phyloP scores from a whole-genome alignment of 495 filamentous ascomycete genomes.

The Penicillium atrosanguineum region DNA sequence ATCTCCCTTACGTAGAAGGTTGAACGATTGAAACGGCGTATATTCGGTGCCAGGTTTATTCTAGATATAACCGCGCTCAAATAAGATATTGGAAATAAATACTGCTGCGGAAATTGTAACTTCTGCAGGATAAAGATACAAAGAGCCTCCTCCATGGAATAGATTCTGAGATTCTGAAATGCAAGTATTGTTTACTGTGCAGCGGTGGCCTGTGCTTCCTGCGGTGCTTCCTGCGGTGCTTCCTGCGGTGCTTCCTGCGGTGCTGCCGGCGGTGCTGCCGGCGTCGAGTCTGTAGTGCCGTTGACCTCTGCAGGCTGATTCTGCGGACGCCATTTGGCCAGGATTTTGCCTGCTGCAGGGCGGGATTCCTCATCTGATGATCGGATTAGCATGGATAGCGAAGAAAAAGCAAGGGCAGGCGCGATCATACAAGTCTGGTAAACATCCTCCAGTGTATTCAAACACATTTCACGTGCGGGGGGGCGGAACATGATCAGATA shows the following conservation, averaged over 20 bases:
- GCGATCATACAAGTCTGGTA: conserved; percentile 61
- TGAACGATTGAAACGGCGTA: background rate
- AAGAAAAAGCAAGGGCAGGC: background rate
- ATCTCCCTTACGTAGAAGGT: background rate
- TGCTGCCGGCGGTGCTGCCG: conserved; percentile 4
- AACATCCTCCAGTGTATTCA: conserved; percentile 82
- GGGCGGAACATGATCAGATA: conserved; percentile 86
- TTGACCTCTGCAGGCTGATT: conserved; percentile 15
- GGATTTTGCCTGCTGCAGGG: conserved; percentile 42
- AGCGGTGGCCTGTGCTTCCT: conserved; percentile 4
- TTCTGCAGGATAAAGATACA: background rate
- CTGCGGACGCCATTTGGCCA: conserved; percentile 42
- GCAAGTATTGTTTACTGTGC: conserved; percentile 1
- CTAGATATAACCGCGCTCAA: background rate
- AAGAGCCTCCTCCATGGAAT: background rate
- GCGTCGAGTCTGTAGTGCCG: conserved; percentile 1
- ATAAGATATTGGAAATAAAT: background rate
- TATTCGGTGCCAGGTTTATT: background rate
- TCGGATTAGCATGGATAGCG: background rate
- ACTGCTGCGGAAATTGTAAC: background rate
- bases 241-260: conserved; percentile 8
- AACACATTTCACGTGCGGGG: conserved; percentile 73
- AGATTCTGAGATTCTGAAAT: too few relatives aligned
- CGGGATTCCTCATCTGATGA: conserved; percentile 45
- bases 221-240: conserved; percentile 1